Evolutionary conservation across 768 basidiomycete genomes (phyloP).

Genomic region (Auricularia heimuer): DNA sequence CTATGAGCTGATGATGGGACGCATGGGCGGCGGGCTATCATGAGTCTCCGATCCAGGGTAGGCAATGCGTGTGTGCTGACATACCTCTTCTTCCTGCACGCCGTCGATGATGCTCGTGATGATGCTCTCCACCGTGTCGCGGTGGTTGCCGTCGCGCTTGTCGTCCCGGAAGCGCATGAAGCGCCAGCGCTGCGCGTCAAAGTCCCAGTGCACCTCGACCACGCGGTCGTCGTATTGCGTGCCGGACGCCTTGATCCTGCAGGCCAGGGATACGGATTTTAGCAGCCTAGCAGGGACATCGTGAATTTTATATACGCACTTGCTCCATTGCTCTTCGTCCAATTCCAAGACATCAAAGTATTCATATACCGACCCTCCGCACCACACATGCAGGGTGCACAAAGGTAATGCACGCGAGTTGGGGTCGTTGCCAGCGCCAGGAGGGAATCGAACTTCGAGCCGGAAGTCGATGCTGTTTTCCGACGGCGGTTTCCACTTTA

Average conservation of each 20-base stretch:
- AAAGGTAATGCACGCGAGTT: conserved; percentile 80
- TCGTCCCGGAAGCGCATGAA: conserved; percentile 93
- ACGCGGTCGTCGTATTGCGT: conserved; percentile 91
- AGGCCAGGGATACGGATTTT: neutral
- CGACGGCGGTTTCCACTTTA: conserved; percentile 98
- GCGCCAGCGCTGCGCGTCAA: conserved; percentile 51
- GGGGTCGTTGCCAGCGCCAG: conserved; percentile 44
- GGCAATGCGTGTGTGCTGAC: conserved; percentile 17
- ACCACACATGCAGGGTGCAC: conserved; percentile 76
- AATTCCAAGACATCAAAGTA: conserved; percentile 80
- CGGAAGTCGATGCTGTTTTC: conserved; percentile 99
- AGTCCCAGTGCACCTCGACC: conserved; percentile 90
- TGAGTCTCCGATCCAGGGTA: neutral
- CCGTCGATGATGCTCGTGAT: conserved; percentile 89
- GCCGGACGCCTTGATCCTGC: conserved; percentile 71
- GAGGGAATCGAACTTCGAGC: conserved; percentile 87
- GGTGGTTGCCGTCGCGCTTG: conserved; percentile 88
- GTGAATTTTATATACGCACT: conserved; percentile 38
- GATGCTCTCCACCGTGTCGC: conserved; percentile 74
- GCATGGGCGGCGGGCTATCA: neutral
- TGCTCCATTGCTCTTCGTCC: conserved; percentile 87
- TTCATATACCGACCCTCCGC: conserved; percentile 64
- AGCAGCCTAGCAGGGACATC: neutral
- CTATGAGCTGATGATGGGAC: conserved; percentile 44
- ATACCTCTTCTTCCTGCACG: conserved; percentile 77